Conservation (phyloP, 2,329 filamentous ascomycete species). For the Trichoderma atroviride region DNA sequence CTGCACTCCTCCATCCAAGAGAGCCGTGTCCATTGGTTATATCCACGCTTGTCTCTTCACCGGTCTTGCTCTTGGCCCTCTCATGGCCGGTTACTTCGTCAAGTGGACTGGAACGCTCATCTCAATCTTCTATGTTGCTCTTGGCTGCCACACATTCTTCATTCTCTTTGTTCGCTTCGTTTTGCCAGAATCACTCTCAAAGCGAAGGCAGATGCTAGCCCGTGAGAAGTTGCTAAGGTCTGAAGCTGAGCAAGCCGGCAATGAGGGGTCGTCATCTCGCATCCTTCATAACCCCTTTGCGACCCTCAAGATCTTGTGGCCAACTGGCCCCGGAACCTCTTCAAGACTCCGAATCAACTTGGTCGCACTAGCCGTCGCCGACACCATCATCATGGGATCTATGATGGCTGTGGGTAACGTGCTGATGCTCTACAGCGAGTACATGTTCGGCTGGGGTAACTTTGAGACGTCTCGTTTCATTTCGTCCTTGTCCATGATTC, state of each 20-base stretch:
- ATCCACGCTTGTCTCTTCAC: slow-evolving; percentile 87
- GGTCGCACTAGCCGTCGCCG: slow-evolving; percentile 76
- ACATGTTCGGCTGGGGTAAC: slow-evolving; percentile 79
- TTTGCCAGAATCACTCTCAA: slow-evolving; percentile 83
- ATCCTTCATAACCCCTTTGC: slow-evolving; percentile 68
- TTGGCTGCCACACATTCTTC: slow-evolving; percentile 74
- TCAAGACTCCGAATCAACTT: slow-evolving; percentile 73
- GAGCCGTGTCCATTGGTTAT: slow-evolving; percentile 84
- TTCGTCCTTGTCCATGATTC: slow-evolving; percentile 73
- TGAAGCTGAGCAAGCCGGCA: slow-evolving; percentile 41
- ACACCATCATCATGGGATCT: slow-evolving; percentile 79
- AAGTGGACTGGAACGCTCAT: slow-evolving; percentile 73
- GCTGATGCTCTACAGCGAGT: slow-evolving; percentile 80
- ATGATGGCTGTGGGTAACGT: slow-evolving; percentile 82
- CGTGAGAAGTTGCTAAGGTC: slow-evolving; percentile 65
- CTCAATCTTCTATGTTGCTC: slow-evolving; percentile 80
- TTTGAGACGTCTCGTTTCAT: slow-evolving; percentile 80
- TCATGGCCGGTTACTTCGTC: slow-evolving; percentile 79
- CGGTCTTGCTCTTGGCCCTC: slow-evolving; percentile 85
- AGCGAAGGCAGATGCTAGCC: slow-evolving; percentile 69
- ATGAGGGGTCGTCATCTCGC: slow-evolving; percentile 36
- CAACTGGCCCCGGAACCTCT: slow-evolving; percentile 64
- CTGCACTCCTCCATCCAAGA: slow-evolving; percentile 77
- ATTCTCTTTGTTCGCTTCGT: slow-evolving; percentile 70
- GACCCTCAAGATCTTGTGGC: slow-evolving; percentile 77